phyloP scores from a whole-genome alignment of 768 basidiomycete genomes.

The Lactarius tabidus region DNA sequence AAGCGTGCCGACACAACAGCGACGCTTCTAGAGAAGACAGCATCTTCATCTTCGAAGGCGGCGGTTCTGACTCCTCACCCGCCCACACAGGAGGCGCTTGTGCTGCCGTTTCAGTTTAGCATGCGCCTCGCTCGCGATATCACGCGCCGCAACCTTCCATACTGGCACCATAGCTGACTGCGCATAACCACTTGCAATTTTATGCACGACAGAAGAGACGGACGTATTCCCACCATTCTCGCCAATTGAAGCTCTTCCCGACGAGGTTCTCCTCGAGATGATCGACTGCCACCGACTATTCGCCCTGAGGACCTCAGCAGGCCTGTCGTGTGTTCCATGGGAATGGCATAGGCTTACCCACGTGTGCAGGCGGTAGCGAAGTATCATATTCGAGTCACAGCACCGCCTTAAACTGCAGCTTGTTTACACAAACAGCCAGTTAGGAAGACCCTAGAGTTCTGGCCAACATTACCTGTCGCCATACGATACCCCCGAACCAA shows the following conservation, averaged over 20 bases:
- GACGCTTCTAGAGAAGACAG: conserved; percentile 11
- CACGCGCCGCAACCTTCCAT: conserved; percentile 68
- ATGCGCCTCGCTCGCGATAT: conserved; percentile 54
- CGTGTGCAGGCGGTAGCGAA: conserved; percentile 11
- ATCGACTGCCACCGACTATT: not conserved
- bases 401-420: conserved; percentile 2
- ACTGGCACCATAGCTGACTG: conserved; percentile 89
- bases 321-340: not conserved
- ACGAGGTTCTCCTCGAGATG: conserved; percentile 13
- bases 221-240: not conserved
- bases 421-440: not conserved
- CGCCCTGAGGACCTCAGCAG: not conserved
- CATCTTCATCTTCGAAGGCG: not conserved
- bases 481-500: not conserved
- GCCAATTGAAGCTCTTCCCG: conserved; percentile 1
- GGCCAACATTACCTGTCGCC: conserved; percentile 3
- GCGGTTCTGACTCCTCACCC: not conserved
- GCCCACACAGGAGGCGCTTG: conserved; percentile 25
- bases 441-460: not conserved
- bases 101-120: conserved; percentile 58
- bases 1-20: conserved; percentile 6
- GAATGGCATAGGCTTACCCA: conserved; percentile 15
- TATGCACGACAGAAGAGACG: not conserved
- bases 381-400: conserved; percentile 6
- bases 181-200: conserved; percentile 42